Conservation (phyloP, 2,329 filamentous ascomycete genomes). For the Aspergillus persii region DNA sequence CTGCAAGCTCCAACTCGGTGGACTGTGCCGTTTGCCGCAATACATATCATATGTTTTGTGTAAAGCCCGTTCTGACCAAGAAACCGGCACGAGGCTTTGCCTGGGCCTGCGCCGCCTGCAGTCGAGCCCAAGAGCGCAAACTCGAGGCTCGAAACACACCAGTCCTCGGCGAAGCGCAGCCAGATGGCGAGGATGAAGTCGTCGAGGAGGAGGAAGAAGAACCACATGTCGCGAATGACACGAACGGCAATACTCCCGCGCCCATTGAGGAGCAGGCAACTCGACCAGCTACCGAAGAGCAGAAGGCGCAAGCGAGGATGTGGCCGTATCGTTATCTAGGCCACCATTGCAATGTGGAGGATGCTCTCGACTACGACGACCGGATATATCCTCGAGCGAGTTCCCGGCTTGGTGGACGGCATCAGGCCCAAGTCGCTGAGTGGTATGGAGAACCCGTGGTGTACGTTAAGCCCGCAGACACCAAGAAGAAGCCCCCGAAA, state of each 20-base stretch:
- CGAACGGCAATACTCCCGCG: slow-evolving; percentile 64
- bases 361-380: slow-evolving; percentile 95
- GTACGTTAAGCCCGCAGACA: slow-evolving; percentile 82
- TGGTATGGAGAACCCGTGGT: slow-evolving; percentile 89
- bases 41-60: slow-evolving; percentile 98
- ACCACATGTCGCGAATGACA: slow-evolving; percentile 51
- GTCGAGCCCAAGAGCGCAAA: slow-evolving; percentile 89
- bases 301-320: slow-evolving; percentile 86
- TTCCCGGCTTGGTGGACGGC: slow-evolving; percentile 83
- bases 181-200: slow-evolving; percentile 62
- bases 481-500: slow-evolving; percentile 72
- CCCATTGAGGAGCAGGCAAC: slow-evolving; percentile 55
- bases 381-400: slow-evolving; percentile 95
- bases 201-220: slow-evolving; percentile 76
- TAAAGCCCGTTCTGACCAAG: slow-evolving; percentile 84
- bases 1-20: slow-evolving; percentile 91
- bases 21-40: slow-evolving; percentile 93
- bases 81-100: slow-evolving; percentile 97
- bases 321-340: slow-evolving; percentile 97
- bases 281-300: slow-evolving; percentile 70
- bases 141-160: slow-evolving; percentile 87
- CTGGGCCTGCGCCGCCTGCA: slow-evolving; percentile 96
- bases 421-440: slow-evolving; percentile 79
- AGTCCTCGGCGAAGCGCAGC: slow-evolving; percentile 55
- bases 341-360: slow-evolving; percentile 91